Evolutionary conservation across 306 rosid genomes (phyloP).

Genomic region (Fragaria vesca): DNA sequence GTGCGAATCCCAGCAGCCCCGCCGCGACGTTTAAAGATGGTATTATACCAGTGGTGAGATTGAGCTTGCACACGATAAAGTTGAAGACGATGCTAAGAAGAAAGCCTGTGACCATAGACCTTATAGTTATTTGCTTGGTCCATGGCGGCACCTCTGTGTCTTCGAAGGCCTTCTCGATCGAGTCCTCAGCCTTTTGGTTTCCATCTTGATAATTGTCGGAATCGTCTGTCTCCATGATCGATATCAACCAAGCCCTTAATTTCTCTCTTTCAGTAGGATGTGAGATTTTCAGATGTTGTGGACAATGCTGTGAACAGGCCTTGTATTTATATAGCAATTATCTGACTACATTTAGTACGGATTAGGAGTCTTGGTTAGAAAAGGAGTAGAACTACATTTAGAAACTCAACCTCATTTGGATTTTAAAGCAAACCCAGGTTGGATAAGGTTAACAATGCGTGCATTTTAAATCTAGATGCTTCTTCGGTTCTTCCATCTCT

Average conservation of each 20-base stretch:
- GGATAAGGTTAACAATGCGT: not conserved
- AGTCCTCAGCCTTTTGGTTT: not conserved
- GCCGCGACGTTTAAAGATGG: not conserved
- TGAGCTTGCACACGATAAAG: not conserved
- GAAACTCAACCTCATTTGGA: not conserved
- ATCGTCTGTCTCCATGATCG: not conserved
- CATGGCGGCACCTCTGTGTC: not conserved
- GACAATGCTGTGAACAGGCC: not conserved
- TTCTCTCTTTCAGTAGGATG: not conserved
- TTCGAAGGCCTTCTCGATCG: not conserved
- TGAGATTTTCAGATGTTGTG: not conserved
- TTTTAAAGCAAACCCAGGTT: not conserved
- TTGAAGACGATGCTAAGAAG: not conserved
- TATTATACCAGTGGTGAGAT: not conserved
- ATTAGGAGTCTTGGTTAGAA: not conserved
- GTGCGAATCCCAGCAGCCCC: not conserved
- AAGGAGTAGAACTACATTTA: not conserved
- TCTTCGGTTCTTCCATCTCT: too few species aligned
- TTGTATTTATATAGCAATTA: not conserved
- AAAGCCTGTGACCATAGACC: not conserved
- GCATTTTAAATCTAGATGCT: too few species aligned
- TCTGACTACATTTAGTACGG: not conserved
- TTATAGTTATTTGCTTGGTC: not conserved
- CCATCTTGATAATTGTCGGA: not conserved
- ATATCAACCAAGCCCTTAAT: not conserved